Percentiles rank a stretch among this genome's conserved stretches.
phyloP scores from a whole-genome alignment of 1,139 yeast species.

The Arxiozyma slooffiae region DNA sequence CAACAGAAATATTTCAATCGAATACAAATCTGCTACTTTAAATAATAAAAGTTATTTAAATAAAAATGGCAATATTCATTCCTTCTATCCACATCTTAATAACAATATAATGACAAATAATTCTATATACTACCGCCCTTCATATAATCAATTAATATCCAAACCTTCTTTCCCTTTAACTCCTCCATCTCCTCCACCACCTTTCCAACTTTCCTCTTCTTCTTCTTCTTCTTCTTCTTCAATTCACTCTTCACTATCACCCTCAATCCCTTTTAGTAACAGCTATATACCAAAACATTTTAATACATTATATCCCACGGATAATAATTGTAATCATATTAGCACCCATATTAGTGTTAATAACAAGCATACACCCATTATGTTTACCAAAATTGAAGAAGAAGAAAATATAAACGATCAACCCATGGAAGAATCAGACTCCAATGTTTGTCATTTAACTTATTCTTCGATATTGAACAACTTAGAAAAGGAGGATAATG shows the following conservation, averaged over 20 bases:
- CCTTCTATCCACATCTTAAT: neutral
- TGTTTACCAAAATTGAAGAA: neutral
- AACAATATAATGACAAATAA: too few species aligned
- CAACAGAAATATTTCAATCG: neutral
- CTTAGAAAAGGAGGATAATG: conserved; percentile 1
- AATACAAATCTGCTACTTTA: neutral
- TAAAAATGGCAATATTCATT: too few species aligned
- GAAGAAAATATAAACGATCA: neutral
- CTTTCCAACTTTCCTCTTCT: neutral
- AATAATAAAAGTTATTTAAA: too few species aligned
- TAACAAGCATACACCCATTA: too few species aligned
- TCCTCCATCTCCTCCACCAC: neutral
- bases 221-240: neutral
- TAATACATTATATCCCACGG: too few species aligned
- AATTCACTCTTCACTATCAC: neutral
- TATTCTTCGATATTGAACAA: conserved; percentile 1
- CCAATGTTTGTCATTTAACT: too few species aligned
- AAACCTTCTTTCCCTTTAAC: neutral
- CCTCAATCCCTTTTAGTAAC: neutral
- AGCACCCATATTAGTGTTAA: too few species aligned
- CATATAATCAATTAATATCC: neutral
- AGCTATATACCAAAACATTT: neutral
- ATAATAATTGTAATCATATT: too few species aligned
- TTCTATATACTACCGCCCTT: neutral
- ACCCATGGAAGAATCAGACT: neutral